Percentiles rank a stretch among this genome's conserved stretches.
Conservation (phyloP, 495 filamentous ascomycete species). For the Xylaria bambusicola region DNA sequence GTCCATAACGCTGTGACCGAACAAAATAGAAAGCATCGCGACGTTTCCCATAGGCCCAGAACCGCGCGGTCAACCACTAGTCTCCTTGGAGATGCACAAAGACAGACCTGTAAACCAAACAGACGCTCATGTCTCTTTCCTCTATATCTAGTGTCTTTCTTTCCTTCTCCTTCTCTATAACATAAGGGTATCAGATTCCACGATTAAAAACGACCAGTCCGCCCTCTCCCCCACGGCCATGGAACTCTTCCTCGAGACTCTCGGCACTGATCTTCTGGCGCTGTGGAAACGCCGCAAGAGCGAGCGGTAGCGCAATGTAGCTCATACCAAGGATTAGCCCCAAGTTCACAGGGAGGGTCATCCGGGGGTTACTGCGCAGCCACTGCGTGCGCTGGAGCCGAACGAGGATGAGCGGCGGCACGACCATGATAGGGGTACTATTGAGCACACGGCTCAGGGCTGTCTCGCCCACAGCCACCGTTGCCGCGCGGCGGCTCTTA, state of each 20-base stretch:
- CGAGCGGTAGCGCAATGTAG: slow-evolving; percentile 80
- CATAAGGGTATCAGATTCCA: slow-evolving; percentile 62
- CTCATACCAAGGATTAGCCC: slow-evolving; percentile 80
- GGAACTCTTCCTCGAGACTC: slow-evolving; percentile 80
- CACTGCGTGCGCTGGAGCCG: slow-evolving; percentile 74
- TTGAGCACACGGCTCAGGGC: slow-evolving; percentile 87
- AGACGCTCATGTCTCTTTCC: neutral
- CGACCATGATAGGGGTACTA: slow-evolving; percentile 93
- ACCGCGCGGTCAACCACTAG: too few relatives aligned
- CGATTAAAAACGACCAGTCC: slow-evolving; percentile 89
- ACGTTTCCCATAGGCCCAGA: too few relatives aligned
- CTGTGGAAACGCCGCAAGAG: slow-evolving; percentile 89
- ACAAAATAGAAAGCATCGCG: too few relatives aligned
- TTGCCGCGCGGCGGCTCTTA: slow-evolving; percentile 84
- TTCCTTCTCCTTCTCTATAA: neutral
- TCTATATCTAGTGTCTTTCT: neutral
- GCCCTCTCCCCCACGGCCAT: slow-evolving; percentile 67
- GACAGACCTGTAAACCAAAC: too few relatives aligned
- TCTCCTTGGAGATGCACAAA: too few relatives aligned
- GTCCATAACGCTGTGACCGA: too few relatives aligned
- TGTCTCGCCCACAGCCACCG: slow-evolving; percentile 86
- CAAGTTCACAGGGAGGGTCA: slow-evolving; percentile 77
- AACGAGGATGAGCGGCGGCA: slow-evolving; percentile 85
- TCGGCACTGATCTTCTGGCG: slow-evolving; percentile 73
- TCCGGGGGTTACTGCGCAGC: slow-evolving; percentile 69